A percentile compares a stretch with the other conserved stretches of the same genome.
Evolutionary conservation across 176 grass and related monocot genomes (phyloP).

Genomic region (Chloris gayana): DNA sequence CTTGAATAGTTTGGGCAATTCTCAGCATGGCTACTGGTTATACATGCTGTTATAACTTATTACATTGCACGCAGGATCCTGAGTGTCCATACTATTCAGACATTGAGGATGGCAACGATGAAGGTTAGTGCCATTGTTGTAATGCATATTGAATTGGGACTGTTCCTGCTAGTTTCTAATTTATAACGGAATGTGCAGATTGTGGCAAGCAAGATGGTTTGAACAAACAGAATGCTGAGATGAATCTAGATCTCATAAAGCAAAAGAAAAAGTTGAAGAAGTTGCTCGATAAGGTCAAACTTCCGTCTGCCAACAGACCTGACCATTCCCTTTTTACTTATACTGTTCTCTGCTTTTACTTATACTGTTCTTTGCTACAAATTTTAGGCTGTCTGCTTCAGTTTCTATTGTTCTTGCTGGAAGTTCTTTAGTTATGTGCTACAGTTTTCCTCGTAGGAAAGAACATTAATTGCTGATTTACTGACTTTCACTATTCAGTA

Average conservation of each 20-base stretch:
- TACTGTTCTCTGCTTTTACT: too few relatives aligned
- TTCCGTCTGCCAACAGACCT: background rate
- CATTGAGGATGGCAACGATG: constrained; percentile 42
- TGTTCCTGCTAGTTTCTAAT: constrained; percentile 21
- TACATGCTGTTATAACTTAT: constrained; percentile 10
- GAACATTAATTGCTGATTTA: background rate
- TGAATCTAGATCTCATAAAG: constrained; percentile 50
- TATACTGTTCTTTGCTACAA: background rate
- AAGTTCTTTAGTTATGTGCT: background rate
- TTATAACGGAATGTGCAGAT: constrained; percentile 50
- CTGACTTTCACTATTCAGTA: background rate
- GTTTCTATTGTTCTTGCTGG: background rate
- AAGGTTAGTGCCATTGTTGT: constrained; percentile 47
- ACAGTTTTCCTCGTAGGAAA: background rate
- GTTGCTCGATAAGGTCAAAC: constrained; percentile 69
- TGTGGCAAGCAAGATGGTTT: constrained; percentile 44
- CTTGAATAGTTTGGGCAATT: background rate
- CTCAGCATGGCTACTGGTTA: background rate
- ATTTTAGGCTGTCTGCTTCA: background rate
- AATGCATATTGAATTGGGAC: background rate
- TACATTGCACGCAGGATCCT: constrained; percentile 60
- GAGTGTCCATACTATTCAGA: constrained; percentile 86
- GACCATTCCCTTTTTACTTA: background rate
- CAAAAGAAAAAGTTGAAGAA: constrained; percentile 79
- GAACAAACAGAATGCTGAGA: constrained; percentile 55